These are phyloP conservation scores for Akanthomyces uredinophilus DNA, from an alignment of 2,329 filamentous ascomycete species.

Conservation along the genomic window DNA sequence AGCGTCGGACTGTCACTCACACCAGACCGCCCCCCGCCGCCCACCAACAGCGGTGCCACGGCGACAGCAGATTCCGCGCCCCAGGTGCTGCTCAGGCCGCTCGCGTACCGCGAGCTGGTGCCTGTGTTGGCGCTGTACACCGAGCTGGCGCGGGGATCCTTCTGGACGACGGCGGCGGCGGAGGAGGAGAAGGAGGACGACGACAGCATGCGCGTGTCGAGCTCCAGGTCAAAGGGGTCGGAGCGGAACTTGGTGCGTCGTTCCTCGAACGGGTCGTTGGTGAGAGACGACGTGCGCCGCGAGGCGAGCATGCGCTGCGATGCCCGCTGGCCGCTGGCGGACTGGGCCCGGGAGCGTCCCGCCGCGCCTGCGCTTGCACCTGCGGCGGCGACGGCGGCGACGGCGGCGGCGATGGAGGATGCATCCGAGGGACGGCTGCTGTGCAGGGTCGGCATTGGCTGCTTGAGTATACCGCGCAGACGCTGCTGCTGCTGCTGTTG, in stretches of 20 bases:
- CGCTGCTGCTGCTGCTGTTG: slow-evolving; percentile 19
- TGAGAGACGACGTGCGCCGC: slow-evolving; percentile 25
- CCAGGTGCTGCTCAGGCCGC: slow-evolving; percentile 36
- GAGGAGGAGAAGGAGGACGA: slow-evolving; percentile 8
- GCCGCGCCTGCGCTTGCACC: slow-evolving; percentile 38
- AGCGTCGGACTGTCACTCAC: slow-evolving; percentile 10
- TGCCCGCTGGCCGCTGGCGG: slow-evolving; percentile 31
- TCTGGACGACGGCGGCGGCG: slow-evolving; percentile 7
- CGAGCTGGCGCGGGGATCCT: slow-evolving; percentile 26
- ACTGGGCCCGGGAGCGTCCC: slow-evolving; percentile 45
- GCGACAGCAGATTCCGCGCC: neutral
- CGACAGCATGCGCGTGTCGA: slow-evolving; percentile 22
- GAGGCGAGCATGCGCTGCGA: neutral
- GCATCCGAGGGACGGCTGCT: slow-evolving; percentile 26
- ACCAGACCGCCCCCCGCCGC: neutral
- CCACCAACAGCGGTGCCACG: neutral
- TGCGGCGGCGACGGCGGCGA: too few relatives aligned
- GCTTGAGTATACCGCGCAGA: slow-evolving; percentile 29
- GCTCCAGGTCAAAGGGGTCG: slow-evolving; percentile 61
- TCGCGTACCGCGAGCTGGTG: slow-evolving; percentile 42
- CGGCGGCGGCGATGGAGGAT: slow-evolving; percentile 33
- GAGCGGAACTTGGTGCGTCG: slow-evolving; percentile 55
- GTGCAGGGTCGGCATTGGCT: slow-evolving; percentile 24
- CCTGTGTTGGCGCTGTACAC: slow-evolving; percentile 32
- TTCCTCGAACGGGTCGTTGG: slow-evolving; percentile 39